These are phyloP conservation scores for Annulohypoxylon maeteangense DNA, from an alignment of 495 filamentous ascomycete genomes.

Conservation along the genomic window DNA sequence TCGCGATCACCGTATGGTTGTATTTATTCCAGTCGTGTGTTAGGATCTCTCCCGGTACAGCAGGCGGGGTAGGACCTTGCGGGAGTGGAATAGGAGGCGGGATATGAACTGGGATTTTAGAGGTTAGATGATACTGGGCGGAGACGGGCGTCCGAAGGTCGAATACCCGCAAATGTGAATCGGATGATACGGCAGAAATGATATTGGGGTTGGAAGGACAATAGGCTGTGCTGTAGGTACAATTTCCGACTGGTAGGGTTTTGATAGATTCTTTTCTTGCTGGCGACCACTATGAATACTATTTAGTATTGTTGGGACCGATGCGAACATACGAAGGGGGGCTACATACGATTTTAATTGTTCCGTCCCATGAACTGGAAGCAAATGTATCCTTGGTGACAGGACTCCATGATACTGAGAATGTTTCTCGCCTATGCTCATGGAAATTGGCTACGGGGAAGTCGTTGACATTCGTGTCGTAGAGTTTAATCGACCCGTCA, in stretches of 20 bases:
- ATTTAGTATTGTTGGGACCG: conserved; percentile 20
- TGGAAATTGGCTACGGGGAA: conserved; percentile 89
- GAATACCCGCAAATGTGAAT: conserved; percentile 87
- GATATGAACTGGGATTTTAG: conserved; percentile 80
- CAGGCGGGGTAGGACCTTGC: conserved; percentile 47
- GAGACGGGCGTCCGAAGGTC: conserved; percentile 85
- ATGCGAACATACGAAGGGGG: not conserved
- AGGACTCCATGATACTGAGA: conserved; percentile 91
- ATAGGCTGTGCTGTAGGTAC: conserved; percentile 89
- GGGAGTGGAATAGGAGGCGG: conserved; percentile 56
- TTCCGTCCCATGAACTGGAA: conserved; percentile 93
- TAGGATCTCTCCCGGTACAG: conserved; percentile 73
- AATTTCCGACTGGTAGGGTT: conserved; percentile 88
- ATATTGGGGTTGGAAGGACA: conserved; percentile 81
- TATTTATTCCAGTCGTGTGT: conserved; percentile 99
- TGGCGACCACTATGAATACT: conserved; percentile 73
- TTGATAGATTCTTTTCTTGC: conserved; percentile 73
- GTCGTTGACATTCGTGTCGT: conserved; percentile 78
- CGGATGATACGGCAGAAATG: conserved; percentile 82
- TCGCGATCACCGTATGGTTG: conserved; percentile 80
- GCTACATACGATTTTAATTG: conserved; percentile 78
- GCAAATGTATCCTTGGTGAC: conserved; percentile 90
- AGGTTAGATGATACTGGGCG: conserved; percentile 82
- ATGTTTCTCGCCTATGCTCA: conserved; percentile 91
- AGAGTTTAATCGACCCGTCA: conserved; percentile 94